Evolutionary conservation across 768 basidiomycete species (phyloP).

Genomic region (Pleurotus ostreatus): DNA sequence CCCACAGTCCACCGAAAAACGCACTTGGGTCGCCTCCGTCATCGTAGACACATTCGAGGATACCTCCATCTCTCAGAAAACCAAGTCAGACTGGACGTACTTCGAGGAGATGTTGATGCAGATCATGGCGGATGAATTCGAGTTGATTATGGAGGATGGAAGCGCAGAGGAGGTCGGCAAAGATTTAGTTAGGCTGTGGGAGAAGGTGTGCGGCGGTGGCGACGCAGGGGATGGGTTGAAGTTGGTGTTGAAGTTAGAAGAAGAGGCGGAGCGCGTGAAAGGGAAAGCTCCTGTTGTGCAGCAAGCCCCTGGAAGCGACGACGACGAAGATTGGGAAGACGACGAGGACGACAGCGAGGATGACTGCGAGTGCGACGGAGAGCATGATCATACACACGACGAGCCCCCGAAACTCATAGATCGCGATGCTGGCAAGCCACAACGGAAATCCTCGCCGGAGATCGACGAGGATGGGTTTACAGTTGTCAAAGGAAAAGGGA

Average conservation of each 20-base stretch:
- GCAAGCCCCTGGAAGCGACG: conserved; percentile 30
- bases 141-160: conserved; percentile 78
- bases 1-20: conserved; percentile 61
- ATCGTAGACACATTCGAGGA: conserved; percentile 79
- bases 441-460: conserved; percentile 54
- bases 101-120: conserved; percentile 81
- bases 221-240: conserved; percentile 45
- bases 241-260: conserved; percentile 59
- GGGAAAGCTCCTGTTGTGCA: conserved; percentile 54
- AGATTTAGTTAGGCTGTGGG: conserved; percentile 72
- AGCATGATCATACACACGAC: conserved; percentile 42
- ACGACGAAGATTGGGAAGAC: conserved; percentile 38
- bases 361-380: conserved; percentile 12
- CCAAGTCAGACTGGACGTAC: conserved; percentile 61
- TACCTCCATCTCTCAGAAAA: conserved; percentile 22
- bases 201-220: conserved; percentile 36
- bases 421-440: conserved; percentile 3
- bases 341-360: conserved; percentile 40
- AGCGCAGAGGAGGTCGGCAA: conserved; percentile 70
- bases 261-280: conserved; percentile 49
- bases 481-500: conserved; percentile 62
- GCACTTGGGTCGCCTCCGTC: conserved; percentile 79
- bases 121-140: conserved; percentile 86
- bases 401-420: conserved; percentile 56
- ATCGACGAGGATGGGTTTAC: conserved; percentile 95